Base-by-base conservation (phyloP, 1,284 basidiomycete genomes). In the Veloporphyrellus conicus region DNA sequence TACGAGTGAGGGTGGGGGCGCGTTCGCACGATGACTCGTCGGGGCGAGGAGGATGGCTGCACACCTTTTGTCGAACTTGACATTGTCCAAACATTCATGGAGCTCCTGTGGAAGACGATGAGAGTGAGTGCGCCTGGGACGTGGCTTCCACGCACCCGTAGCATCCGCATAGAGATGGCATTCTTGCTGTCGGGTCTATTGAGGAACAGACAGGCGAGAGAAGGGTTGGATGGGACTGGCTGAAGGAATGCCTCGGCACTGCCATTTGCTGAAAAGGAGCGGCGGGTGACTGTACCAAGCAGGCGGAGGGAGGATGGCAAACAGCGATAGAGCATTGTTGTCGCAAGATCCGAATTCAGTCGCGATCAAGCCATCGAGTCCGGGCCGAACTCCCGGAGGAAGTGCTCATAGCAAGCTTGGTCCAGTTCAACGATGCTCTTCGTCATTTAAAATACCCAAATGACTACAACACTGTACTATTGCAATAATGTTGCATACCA, bases 131-230 rank as follows among this genome's bases (percentile, higher is more conserved):
- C 11, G 22, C 44, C 10, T 23, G 7, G 43, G 19, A 49, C 12
- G 28, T 23, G 41, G 14, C 6, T 34, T 15, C 18, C 15, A 55
- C 58, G 54, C 45, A 40, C 60, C 68, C 79, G 73, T 34, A 95
- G 73, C 57, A 96, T 76, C 23, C 74, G 74, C 48, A 81, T 69
- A 6, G 88, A 92, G 46, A 97, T 89, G 16, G 93, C 92, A 71
- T 97, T 97, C 76, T 86, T 93, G 54, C 83, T 84, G 55, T 86
- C 76, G 4, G 90, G 88, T 46, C 90, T 76, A 61, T 95, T 91
- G 55, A 96, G 76, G 29, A 76, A 77, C 19, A 89, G 71, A 53
- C 76, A 82, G n/a, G 75, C 72, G 44, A 89, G 71, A 6, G 82
- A 83, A 2, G 79, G 76, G 43, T 68, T 57, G 14, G 67, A 62